Evolutionary conservation across 306 rosid genomes (phyloP).

Genomic region (Rosa rugosa): DNA sequence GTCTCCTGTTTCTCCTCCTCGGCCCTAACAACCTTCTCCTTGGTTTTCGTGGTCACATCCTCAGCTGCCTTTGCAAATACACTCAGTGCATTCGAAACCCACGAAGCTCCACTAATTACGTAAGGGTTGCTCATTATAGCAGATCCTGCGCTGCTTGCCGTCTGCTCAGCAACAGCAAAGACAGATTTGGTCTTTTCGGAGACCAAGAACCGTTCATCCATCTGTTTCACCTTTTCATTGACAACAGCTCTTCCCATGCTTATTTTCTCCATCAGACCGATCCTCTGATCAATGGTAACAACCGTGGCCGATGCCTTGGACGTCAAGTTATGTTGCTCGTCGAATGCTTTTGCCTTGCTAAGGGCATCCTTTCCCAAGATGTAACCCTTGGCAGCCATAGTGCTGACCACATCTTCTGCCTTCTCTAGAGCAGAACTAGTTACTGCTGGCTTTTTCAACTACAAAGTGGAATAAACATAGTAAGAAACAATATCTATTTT

Average conservation of each 20-base stretch:
- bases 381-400: constrained; percentile 78
- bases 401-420: constrained; percentile 79
- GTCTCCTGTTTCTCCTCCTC: constrained; percentile 56
- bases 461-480: constrained; percentile 16
- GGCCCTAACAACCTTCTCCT: constrained; percentile 63
- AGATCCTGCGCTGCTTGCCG: constrained; percentile 71
- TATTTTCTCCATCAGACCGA: constrained; percentile 57
- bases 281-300: constrained; percentile 61
- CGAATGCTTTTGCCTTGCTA: constrained; percentile 65
- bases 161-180: constrained; percentile 64
- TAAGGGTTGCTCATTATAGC: constrained; percentile 63
- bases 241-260: constrained; percentile 55
- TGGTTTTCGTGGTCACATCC: constrained; percentile 58
- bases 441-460: constrained; percentile 45
- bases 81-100: constrained; percentile 55
- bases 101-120: constrained; percentile 56
- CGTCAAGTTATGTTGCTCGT: constrained; percentile 60
- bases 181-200: constrained; percentile 66
- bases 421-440: constrained; percentile 40
- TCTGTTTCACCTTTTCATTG: constrained; percentile 62
- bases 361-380: constrained; percentile 75
- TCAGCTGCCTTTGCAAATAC: constrained; percentile 64
- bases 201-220: constrained; percentile 59
- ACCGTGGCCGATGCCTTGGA: constrained; percentile 73
- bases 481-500: neutral